phyloP scores from a whole-genome alignment of 306 rosid species.

The Cicer chorassanicum region DNA sequence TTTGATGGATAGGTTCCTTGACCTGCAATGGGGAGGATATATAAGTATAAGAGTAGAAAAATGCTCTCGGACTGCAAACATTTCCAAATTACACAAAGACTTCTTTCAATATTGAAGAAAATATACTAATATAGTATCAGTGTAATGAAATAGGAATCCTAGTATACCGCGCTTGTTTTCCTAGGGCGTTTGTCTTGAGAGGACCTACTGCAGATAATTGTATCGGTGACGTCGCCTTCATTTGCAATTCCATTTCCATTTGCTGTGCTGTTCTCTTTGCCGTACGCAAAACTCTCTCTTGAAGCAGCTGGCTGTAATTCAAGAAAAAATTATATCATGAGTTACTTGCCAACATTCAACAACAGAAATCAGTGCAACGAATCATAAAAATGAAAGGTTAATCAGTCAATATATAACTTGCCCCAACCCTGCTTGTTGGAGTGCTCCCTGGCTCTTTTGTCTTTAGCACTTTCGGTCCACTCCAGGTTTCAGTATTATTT shows the following conservation, averaged over 20 bases:
- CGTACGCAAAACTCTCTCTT: conserved; percentile 78
- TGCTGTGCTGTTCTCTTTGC: conserved; percentile 57
- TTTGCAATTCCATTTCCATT: conserved; percentile 57
- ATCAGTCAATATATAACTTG: conserved; percentile 38
- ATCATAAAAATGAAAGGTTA: conserved; percentile 14
- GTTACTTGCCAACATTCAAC: conserved; percentile 4
- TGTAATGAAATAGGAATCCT: conserved; percentile 34
- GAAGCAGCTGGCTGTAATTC: conserved; percentile 75
- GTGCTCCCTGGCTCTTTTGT: conserved; percentile 65
- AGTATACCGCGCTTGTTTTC: conserved; percentile 86
- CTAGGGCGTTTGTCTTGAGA: conserved; percentile 78
- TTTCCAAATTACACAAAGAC: conserved; percentile 9
- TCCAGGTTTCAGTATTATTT: conserved; percentile 55
- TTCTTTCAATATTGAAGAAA: conserved; percentile 21
- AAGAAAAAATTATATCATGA: conserved; percentile 21
- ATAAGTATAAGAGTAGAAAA: neutral
- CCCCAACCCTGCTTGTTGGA: conserved; percentile 79
- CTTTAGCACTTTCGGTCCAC: conserved; percentile 59
- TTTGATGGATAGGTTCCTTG: conserved; percentile 86
- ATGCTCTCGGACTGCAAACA: conserved; percentile 15
- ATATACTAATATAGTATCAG: conserved; percentile 13
- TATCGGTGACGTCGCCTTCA: conserved; percentile 60
- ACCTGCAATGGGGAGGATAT: conserved; percentile 60
- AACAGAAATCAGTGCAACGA: neutral
- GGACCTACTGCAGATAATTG: conserved; percentile 54